phyloP scores from a whole-genome alignment of 208 protist species.

The Leishmania tropica region DNA sequence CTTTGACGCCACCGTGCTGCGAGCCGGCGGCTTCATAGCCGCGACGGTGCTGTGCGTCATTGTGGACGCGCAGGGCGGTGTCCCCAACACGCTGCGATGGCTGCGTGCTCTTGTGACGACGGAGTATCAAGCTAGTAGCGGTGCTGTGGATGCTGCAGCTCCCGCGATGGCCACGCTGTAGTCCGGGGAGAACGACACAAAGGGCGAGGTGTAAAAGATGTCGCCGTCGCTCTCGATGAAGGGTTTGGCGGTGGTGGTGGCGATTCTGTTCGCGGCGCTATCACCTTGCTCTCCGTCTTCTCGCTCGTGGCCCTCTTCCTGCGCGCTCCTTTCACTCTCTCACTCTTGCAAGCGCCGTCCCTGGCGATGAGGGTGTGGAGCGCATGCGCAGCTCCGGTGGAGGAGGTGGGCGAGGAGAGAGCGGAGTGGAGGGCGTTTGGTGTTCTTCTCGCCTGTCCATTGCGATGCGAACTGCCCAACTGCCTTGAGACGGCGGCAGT shows the following conservation, averaged over 20 bases:
- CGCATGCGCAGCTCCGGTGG: not conserved
- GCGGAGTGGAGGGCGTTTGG: not conserved
- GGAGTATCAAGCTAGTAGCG: slow-evolving; percentile 2
- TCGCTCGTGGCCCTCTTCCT: not conserved
- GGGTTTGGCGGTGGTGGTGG: not conserved
- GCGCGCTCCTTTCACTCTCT: not conserved
- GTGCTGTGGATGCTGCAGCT: not conserved
- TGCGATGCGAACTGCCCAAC: not conserved
- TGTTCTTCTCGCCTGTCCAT: not conserved
- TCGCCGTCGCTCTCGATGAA: not conserved
- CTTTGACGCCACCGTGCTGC: slow-evolving; percentile 42
- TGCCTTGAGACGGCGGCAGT: not conserved
- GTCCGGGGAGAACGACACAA: not conserved
- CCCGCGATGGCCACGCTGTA: not conserved
- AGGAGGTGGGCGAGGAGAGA: too few species aligned
- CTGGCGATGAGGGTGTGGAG: too few species aligned
- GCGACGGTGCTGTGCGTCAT: slow-evolving; percentile 42
- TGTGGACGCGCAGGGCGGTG: slow-evolving; percentile 54
- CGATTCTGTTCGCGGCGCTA: not conserved
- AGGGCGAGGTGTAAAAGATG: not conserved
- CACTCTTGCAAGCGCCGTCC: not conserved
- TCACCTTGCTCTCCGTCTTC: not conserved
- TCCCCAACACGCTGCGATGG: slow-evolving; percentile 32
- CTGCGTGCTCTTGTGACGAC: slow-evolving; percentile 20
- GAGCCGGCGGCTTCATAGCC: slow-evolving; percentile 38